These are phyloP conservation scores for Phlyctochytrium bullatum DNA, from an alignment of 192 early-diverging fungal genomes.

Conservation along the genomic window DNA sequence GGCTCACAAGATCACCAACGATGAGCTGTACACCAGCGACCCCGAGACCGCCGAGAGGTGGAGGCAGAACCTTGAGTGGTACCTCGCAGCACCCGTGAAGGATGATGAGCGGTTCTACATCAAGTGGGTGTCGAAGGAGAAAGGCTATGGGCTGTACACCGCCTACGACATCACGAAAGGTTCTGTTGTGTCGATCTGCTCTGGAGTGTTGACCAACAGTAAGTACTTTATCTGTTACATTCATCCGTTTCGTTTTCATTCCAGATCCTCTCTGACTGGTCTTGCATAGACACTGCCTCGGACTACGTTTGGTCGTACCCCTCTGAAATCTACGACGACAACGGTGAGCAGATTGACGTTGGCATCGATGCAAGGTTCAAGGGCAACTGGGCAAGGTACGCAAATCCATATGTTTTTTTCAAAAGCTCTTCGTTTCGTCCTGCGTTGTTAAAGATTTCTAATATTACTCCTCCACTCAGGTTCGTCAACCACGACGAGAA, in stretches of 20 bases:
- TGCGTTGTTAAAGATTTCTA: conserved; percentile 15
- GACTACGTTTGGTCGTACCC: too few species aligned
- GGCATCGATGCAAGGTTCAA: too few species aligned
- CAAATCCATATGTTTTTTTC: too few species aligned
- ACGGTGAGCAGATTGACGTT: too few species aligned
- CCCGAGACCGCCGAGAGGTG: conserved; percentile 4
- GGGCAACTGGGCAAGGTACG: too few species aligned
- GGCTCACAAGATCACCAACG: conserved; percentile 16
- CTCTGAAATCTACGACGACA: too few species aligned
- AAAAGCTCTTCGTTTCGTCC: too few species aligned
- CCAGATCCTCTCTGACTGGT: too few species aligned
- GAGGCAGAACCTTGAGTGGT: conserved; percentile 16
- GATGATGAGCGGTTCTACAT: conserved; percentile 26
- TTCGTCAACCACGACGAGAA: conserved; percentile 30
- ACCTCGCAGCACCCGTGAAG: conserved; percentile 1
- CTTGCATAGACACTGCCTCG: too few species aligned
- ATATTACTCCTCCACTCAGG: conserved; percentile 5
- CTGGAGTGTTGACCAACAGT: conserved; percentile 17
- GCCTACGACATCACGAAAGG: conserved; percentile 7
- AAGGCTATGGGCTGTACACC: conserved; percentile 25
- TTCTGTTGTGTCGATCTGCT: conserved; percentile 9
- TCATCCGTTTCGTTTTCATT: too few species aligned
- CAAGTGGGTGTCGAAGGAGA: conserved; percentile 20
- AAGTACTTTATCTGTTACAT: conserved; percentile 8
- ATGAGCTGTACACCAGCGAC: conserved; percentile 8